Percentiles rank a stretch among this genome's conserved stretches.
Evolutionary conservation across 2,329 filamentous ascomycete genomes (phyloP).

Genomic region (Taxawa tesnikishii): DNA sequence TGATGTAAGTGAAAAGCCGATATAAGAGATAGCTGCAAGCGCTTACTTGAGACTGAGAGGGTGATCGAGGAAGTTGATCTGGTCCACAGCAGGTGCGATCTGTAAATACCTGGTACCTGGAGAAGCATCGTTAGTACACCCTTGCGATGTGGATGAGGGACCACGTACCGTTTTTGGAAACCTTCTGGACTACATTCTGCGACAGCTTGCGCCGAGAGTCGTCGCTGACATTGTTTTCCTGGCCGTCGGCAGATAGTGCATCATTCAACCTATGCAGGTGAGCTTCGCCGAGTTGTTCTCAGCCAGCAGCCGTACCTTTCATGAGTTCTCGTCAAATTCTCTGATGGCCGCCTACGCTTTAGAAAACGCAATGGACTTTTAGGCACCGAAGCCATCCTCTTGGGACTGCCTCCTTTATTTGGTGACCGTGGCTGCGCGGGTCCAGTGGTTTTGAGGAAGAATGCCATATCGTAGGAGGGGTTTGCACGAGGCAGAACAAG

Average conservation of each 20-base stretch:
- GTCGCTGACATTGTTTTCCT: constrained; percentile 5
- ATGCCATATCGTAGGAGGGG: constrained; percentile 22
- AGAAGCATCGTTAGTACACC: background rate
- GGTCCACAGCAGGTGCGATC: constrained; percentile 2
- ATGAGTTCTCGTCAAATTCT: constrained; percentile 10
- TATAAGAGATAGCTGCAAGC: too few species aligned
- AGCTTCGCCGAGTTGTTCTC: constrained; percentile 1
- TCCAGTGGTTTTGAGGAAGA: constrained; percentile 25
- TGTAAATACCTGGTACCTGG: constrained; percentile 8
- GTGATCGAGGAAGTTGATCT: constrained; percentile 1
- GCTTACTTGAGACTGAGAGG: constrained; percentile 12
- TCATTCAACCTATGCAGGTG: constrained; percentile 3
- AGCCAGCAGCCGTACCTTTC: constrained; percentile 11
- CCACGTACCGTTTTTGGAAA: constrained; percentile 19
- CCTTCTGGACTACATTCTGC: constrained; percentile 18
- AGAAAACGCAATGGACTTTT: constrained; percentile 21
- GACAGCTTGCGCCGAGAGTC: constrained; percentile 9
- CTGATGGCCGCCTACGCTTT: constrained; percentile 9
- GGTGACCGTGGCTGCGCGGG: constrained; percentile 16
- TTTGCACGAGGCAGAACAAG: constrained; percentile 15
- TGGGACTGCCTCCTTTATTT: constrained; percentile 6
- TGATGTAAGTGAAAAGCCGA: background rate
- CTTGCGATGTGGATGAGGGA: too few species aligned
- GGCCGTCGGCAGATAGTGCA: constrained; percentile 1
- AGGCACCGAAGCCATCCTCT: constrained; percentile 13